Evolutionary conservation across 306 rosid genomes (phyloP), one percentile per base, ranked within the genome.

Genomic region (Cyclanthera cordifolia): DNA sequence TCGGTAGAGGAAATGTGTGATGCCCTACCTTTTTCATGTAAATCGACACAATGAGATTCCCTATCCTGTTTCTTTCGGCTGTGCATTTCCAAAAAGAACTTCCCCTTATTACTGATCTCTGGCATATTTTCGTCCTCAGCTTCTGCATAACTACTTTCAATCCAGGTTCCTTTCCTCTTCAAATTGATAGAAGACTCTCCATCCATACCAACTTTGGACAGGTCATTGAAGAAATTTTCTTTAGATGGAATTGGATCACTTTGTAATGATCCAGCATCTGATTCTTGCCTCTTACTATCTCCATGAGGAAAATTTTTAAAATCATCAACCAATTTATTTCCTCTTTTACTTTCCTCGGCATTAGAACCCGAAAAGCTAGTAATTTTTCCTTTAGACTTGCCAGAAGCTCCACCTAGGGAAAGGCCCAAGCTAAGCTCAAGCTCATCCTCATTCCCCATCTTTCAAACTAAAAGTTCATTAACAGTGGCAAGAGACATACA

Each of bases 371-470:
- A 78, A 65, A 91, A 83, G 82, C 83, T 80, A 76, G 86, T 91
- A 81, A 55, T 83, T 86, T 85, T 94, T 77, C 79, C 74, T 83
- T 88, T 90, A 61, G 89, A 57, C 79, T 90, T 94, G 71, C 41
- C 78, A 63, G 97, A 85, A 30, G 84, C 82, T 75, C 97, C 96
- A 58, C 97, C 95, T 68, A 51, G 90, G 66, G 91, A 86, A 34
- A 94, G 84, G 81, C 97, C 96, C 85, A 94, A 82, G 77, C 99
- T 88, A 73, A 94, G 96, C 83, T 94, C 99, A 76, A 94, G 95
- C 73, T 90, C 99, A 25, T 77, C 84, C 14, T 94, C 97, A 78
- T 90, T 95, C 69, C 90, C 99, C 99, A 94, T 94, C 27, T 77
- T 41, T 45, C 15, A 15, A 43, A 24, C 70, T 65, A 45, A 13